These are phyloP conservation scores for Sphaceloma murrayae DNA, from an alignment of 2,329 filamentous ascomycete species.

Conservation along the genomic window DNA sequence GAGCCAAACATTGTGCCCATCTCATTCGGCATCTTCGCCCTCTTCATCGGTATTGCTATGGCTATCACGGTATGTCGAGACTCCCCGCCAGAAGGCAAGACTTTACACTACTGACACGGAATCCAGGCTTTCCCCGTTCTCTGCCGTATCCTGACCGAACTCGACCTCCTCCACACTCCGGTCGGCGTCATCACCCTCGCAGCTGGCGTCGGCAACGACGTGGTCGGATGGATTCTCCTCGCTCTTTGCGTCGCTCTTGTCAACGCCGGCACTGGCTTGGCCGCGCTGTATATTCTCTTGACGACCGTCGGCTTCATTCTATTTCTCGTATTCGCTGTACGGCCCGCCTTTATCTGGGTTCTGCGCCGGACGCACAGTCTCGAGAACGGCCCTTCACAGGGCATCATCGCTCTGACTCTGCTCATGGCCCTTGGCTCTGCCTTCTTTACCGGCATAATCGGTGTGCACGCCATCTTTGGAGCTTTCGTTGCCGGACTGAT, in stretches of 20 bases:
- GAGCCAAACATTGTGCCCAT: constrained; percentile 50
- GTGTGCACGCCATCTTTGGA: constrained; percentile 89
- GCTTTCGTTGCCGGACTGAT: constrained; percentile 84
- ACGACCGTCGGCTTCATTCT: constrained; percentile 65
- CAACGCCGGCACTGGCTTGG: constrained; percentile 72
- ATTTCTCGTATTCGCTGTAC: constrained; percentile 62
- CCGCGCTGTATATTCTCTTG: constrained; percentile 76
- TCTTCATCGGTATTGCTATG: constrained; percentile 88
- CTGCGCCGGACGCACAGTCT: constrained; percentile 66
- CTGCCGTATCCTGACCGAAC: constrained; percentile 83
- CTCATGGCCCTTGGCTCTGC: constrained; percentile 68
- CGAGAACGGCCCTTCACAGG: constrained; percentile 79
- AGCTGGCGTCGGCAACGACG: constrained; percentile 87
- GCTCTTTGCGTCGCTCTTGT: constrained; percentile 89
- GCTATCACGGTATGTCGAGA: constrained; percentile 62
- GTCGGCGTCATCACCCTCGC: constrained; percentile 84
- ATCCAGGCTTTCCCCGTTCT: constrained; percentile 68
- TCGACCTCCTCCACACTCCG: constrained; percentile 72
- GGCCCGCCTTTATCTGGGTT: constrained; percentile 65
- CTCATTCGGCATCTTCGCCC: constrained; percentile 52
- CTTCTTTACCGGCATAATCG: constrained; percentile 85
- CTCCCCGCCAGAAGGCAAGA: neutral
- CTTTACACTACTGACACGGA: neutral
- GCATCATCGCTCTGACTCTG: constrained; percentile 72
- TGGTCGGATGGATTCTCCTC: constrained; percentile 81